Evolutionary conservation across 2,329 filamentous ascomycete species (phyloP), one percentile per base, ranked within the genome.

Genomic region (Talaromyces sp.): DNA sequence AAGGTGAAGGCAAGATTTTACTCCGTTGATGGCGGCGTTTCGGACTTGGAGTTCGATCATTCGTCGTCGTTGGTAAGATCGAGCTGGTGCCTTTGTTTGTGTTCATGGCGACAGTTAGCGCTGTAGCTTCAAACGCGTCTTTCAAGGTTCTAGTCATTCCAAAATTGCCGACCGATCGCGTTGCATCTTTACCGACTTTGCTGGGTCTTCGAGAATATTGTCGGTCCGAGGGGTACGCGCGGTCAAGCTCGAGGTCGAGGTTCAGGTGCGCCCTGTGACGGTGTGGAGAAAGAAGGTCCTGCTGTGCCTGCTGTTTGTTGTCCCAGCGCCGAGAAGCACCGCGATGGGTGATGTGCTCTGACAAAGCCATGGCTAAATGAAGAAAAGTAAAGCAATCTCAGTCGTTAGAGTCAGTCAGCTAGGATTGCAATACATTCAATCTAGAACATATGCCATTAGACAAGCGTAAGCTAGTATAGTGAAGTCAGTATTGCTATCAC

Each of bases 81-180:
- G 64, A 40, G 8, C 42, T 54, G 25, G 67, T 58, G 58, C 61
- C 67, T 48, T 58, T 66, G 31, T 65, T 67, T 28, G 71, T 70
- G 42, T 68, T 66, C 67, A 72, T 75, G 60, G 68, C 68, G 42
- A 66, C 59, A 42, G 67, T 58, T 40, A 69, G 71, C 58, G 72
- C 74, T 54, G 73, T 69, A 28, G 71, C 71, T 61, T 76, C 72
- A 66, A 77, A 79, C 18, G 77, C 75, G 59, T 73, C 74, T 58
- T 73, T 74, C 59, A 79, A 65, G 8, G 75, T 77, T 33, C 72
- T 72, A 14, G 77, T 75, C 46, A 73, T 66, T 48, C 72, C 72
- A 62, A 76, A 72, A 40, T 68, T 73, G 48, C 70, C 69, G 58
- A 73, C 74, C 46, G 71, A 67, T 55, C 70, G 69, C 40, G 68